Evolutionary conservation across 2,329 filamentous ascomycete genomes (phyloP).

Genomic region (Alternaria sp.): DNA sequence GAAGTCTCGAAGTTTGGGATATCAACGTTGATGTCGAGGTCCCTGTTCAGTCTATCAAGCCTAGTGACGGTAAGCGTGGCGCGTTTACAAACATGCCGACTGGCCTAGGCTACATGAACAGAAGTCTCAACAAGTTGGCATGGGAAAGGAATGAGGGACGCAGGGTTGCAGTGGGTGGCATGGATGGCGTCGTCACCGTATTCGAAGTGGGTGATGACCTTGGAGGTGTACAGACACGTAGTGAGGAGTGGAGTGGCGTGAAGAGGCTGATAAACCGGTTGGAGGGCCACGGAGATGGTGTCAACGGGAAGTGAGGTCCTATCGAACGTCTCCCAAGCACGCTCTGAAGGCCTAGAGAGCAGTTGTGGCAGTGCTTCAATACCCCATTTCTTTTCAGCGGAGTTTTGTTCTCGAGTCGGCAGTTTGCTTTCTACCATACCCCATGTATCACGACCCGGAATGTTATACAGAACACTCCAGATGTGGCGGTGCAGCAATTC

Average conservation of each 20-base stretch:
- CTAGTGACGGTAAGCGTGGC: conserved; percentile 61
- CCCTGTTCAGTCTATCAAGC: conserved; percentile 80
- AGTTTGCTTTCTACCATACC: conserved; percentile 8
- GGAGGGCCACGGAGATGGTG: conserved; percentile 58
- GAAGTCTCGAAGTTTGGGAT: conserved; percentile 94
- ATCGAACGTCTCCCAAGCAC: not conserved
- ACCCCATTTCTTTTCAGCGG: conserved; percentile 11
- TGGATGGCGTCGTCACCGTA: conserved; percentile 88
- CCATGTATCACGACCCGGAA: not conserved
- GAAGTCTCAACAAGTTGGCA: conserved; percentile 90
- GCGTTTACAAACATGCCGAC: conserved; percentile 50
- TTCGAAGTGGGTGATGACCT: conserved; percentile 88
- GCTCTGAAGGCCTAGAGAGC: not conserved
- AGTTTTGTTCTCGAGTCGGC: conserved; percentile 9
- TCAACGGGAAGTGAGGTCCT: conserved; percentile 35
- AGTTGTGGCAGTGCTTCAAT: conserved; percentile 7
- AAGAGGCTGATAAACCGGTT: conserved; percentile 85
- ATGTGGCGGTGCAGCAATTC: conserved; percentile 6
- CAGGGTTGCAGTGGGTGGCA: conserved; percentile 85
- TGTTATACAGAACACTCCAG: conserved; percentile 2
- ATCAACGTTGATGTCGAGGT: conserved; percentile 92
- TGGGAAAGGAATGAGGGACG: conserved; percentile 94
- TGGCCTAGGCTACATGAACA: conserved; percentile 70
- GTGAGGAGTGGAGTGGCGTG: conserved; percentile 91
- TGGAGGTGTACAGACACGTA: conserved; percentile 84